Evolutionary conservation across 345 rosid species (phyloP), one percentile per base, ranked within the genome.

Genomic region (Kernera saxatilis): DNA sequence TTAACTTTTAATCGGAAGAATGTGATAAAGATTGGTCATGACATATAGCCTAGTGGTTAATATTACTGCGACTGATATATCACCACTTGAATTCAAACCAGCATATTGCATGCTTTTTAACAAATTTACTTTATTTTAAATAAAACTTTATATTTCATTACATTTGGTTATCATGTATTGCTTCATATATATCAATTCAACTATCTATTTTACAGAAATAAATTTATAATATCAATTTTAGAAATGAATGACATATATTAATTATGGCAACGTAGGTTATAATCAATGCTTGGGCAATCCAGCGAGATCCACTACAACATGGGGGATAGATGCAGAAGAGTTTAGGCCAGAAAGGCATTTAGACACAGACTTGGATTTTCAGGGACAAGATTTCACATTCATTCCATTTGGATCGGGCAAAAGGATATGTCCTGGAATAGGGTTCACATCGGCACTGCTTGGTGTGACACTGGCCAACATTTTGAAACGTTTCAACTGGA

Each of bases 201-300:
- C n/a, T n/a, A n/a, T n/a, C n/a, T n/a, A n/a, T n/a, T n/a, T n/a
- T n/a, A n/a, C n/a, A n/a, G n/a, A n/a, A n/a, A n/a, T n/a, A n/a
- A n/a, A n/a, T n/a, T n/a, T n/a, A n/a, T n/a, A n/a, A n/a, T n/a
- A n/a, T n/a, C n/a, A n/a, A n/a, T n/a, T n/a, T n/a, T 27, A 27
- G 5, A 27, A 27, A 1, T 15, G 3, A 6, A 17, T 17, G 11
- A 44, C 19, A 37, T n/a, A 44, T 2, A 46, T 0, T 19, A 19
- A 3, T 8, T 18, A 32, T 32, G n/a, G 40, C 9, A 32, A 32
- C n/a, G 11, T 29, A 64, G 35, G 45, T 64, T 12, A 14, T 80
- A 5, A 39, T 62, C 55, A 82, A 80, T 74, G 82, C 74, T 22
- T 74, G 80, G 80, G 71, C 71, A 2, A 63, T 78, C 41, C 78